These are phyloP conservation scores for Phytopythium aichiense DNA, from an alignment of 352 stramenopile species.

Conservation along the genomic window DNA sequence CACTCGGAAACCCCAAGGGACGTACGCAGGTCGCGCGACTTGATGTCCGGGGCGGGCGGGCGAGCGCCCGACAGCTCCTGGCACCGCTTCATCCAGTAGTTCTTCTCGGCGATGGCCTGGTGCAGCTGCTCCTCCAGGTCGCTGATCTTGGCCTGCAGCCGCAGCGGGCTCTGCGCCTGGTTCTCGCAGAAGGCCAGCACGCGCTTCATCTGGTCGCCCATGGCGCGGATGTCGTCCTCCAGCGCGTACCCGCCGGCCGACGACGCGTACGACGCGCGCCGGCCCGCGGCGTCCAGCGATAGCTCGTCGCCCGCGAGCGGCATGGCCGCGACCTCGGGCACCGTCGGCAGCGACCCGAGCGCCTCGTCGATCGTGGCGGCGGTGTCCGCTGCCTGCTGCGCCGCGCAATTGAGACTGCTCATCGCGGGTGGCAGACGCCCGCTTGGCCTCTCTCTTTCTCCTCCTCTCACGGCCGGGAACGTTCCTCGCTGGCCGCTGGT, in stretches of 20 bases:
- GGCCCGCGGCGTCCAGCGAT: constrained; percentile 11
- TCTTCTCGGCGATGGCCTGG: constrained; percentile 77
- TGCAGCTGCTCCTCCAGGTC: constrained; percentile 78
- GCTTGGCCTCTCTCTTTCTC: neutral
- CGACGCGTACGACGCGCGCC: constrained; percentile 45
- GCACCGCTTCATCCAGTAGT: constrained; percentile 88
- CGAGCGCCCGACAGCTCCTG: constrained; percentile 56
- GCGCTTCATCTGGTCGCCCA: constrained; percentile 79
- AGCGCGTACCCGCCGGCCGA: constrained; percentile 42
- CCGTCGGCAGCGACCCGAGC: constrained; percentile 18
- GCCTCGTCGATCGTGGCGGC: neutral
- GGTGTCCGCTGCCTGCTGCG: neutral
- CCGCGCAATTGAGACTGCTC: neutral
- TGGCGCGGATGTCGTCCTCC: constrained; percentile 73
- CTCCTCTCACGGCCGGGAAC: neutral
- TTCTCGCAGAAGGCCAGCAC: constrained; percentile 75
- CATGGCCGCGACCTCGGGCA: constrained; percentile 19
- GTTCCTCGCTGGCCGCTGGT: neutral
- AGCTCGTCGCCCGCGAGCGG: constrained; percentile 8
- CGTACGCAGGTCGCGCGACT: constrained; percentile 29
- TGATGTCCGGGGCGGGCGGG: constrained; percentile 13
- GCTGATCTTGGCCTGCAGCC: constrained; percentile 71
- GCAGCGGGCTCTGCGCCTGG: constrained; percentile 66
- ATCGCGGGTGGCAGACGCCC: neutral
- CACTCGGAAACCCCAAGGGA: neutral